Evolutionary conservation across 257 asterid genomes (phyloP).

Genomic region (Salvia hispanica): DNA sequence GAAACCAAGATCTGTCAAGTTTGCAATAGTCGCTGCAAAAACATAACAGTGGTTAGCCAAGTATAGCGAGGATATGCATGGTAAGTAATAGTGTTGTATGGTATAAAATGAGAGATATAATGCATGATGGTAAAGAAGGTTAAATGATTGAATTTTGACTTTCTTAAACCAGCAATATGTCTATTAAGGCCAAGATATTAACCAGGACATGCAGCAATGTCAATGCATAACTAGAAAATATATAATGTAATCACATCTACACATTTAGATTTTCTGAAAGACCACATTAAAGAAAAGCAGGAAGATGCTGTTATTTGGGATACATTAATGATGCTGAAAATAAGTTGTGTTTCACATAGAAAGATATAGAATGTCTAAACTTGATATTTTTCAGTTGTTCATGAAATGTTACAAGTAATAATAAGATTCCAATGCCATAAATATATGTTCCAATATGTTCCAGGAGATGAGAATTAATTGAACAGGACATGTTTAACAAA

Average conservation of each 20-base stretch:
- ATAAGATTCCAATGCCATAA: conserved; percentile 9
- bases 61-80: conserved; percentile 17
- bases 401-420: not conserved
- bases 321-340: not conserved
- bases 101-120: not conserved
- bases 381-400: conserved; percentile 3
- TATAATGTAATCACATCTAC: not conserved
- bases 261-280: conserved; percentile 9
- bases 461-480: not conserved
- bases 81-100: conserved; percentile 9
- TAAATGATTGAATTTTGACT: conserved; percentile 10
- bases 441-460: not conserved
- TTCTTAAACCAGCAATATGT: conserved; percentile 6
- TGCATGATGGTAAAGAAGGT: conserved; percentile 21
- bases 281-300: conserved; percentile 17
- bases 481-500: conserved; percentile 7
- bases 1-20: conserved; percentile 92
- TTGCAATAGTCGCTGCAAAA: conserved; percentile 82
- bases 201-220: conserved; percentile 3
- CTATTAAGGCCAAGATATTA: conserved; percentile 13
- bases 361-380: conserved; percentile 6
- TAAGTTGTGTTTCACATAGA: not conserved
- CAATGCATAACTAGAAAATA: conserved; percentile 18
- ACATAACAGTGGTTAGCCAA: conserved; percentile 38
- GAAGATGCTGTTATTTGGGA: not conserved